Base-by-base conservation (phyloP, 163 green algal species). In the Coccomyxa subellipsoidea region DNA sequence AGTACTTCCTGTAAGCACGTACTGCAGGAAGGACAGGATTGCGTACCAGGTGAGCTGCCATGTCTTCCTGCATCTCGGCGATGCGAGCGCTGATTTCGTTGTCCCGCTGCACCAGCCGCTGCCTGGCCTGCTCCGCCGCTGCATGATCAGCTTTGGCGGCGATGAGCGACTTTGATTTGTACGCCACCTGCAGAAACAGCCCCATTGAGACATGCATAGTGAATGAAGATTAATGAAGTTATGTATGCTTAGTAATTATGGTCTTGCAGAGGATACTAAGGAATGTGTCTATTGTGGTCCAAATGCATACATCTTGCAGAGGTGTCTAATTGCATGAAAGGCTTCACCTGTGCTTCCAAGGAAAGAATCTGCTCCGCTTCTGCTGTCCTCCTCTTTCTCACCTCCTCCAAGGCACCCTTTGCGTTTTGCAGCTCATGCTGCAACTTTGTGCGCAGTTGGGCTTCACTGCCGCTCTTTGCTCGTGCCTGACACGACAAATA, bases 41-140 rank as follows among this genome's bases (percentile, higher is more conserved):
- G 70, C 12, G 70, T 77, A 77, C 70, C 70, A 77, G 32, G 40
- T 79, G 73, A 23, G 73, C 73, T 35, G 36, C 36, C 73, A 79
- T 38, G 31, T 79, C 38, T n/a, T 27, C 18, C 37, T 79, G 73
- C 73, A 79, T 34, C 23, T 59, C 73, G 12, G 70, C 12, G 32
- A 77, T 40, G 70, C 32, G 31, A 9, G 34, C 70, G 70, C 70
- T 40, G 32, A 77, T 27, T 23, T 77, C 70, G 2, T 39, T 27
- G 70, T 77, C 70, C 10, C 70, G 70, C 70, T 77, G 70, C 2
- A 34, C 66, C 66, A 73, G 66, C 27, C 32, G 21, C 70, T 38
- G 32, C 32, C 32, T 27, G 27, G 70, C 70, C 25, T 40, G 32
- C 32, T 77, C 70, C 9, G 32, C 32, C 10, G 32, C 70, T 27